Evolutionary conservation across 768 basidiomycete genomes (phyloP).

Genomic region (Russula olivacea): DNA sequence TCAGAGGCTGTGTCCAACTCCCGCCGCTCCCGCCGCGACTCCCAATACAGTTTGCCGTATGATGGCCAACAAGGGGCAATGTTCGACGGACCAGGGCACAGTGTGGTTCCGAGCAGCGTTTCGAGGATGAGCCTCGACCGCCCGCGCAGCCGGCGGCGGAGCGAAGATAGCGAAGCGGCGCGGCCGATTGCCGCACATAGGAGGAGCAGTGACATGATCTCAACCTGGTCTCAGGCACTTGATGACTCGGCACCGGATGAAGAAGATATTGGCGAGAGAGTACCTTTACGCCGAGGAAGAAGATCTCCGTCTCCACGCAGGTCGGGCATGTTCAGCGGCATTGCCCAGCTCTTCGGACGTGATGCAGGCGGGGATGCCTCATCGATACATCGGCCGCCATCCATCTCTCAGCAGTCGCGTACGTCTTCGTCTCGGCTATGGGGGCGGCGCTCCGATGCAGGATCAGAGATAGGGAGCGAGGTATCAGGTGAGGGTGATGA

Average conservation of each 20-base stretch:
- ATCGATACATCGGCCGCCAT: slow-evolving; percentile 42
- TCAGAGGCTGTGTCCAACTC: slow-evolving; percentile 48
- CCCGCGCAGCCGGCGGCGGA: slow-evolving; percentile 46
- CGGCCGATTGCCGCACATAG: slow-evolving; percentile 3
- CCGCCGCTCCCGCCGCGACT: slow-evolving; percentile 56
- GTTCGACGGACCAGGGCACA: slow-evolving; percentile 67
- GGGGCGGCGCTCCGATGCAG: slow-evolving; percentile 49
- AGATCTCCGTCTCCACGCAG: slow-evolving; percentile 30
- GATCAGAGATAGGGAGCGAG: slow-evolving; percentile 54
- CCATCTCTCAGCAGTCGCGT: slow-evolving; percentile 54
- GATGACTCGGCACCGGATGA: slow-evolving; percentile 21
- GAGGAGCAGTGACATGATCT: slow-evolving; percentile 12
- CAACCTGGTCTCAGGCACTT: slow-evolving; percentile 4
- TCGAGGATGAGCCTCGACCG: slow-evolving; percentile 53
- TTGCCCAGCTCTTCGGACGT: slow-evolving; percentile 59
- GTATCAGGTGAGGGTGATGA: slow-evolving; percentile 52
- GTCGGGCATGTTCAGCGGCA: slow-evolving; percentile 52
- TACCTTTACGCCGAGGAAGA: slow-evolving; percentile 17
- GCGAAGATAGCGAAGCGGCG: slow-evolving; percentile 27
- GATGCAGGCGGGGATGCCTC: slow-evolving; percentile 32
- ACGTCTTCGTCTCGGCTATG: slow-evolving; percentile 45
- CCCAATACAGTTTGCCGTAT: slow-evolving; percentile 56
- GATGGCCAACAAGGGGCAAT: slow-evolving; percentile 58
- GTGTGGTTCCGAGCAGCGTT: slow-evolving; percentile 68
- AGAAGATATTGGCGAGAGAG: slow-evolving; percentile 21